A percentile compares a stretch with the other conserved stretches of the same genome.
These are phyloP conservation scores for Chlorophyllum brunneum DNA, from an alignment of 768 basidiomycete species.

Conservation along the genomic window DNA sequence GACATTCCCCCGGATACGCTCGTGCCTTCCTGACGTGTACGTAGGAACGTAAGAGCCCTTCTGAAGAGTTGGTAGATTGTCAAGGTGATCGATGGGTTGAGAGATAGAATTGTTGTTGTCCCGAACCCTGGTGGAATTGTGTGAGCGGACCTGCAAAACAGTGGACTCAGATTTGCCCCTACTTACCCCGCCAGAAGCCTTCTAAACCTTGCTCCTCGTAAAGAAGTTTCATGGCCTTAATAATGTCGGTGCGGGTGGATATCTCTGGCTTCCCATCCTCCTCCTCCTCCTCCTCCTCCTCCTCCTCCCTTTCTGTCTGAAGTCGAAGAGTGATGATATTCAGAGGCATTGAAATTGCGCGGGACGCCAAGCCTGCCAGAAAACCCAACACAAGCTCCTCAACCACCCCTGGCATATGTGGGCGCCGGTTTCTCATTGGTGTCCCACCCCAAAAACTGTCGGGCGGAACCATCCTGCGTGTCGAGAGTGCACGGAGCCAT, in stretches of 20 bases:
- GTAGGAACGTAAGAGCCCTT: constrained; percentile 28
- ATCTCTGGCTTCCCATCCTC: constrained; percentile 14
- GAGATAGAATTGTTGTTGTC: constrained; percentile 42
- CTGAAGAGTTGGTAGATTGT: constrained; percentile 50
- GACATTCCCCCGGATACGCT: background rate
- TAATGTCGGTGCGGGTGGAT: constrained; percentile 20
- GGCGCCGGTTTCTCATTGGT: background rate
- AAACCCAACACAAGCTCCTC: constrained; percentile 56
- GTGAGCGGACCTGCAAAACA: background rate
- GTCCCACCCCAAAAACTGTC: no score
- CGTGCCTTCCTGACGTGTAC: constrained; percentile 16
- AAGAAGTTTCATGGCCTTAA: constrained; percentile 35
- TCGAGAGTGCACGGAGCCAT: constrained; percentile 37
- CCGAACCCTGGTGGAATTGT: constrained; percentile 39
- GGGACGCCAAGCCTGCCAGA: constrained; percentile 51
- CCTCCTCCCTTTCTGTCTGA: constrained; percentile 38
- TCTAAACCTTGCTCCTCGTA: constrained; percentile 43
- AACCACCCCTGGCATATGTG: constrained; percentile 32
- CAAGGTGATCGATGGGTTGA: constrained; percentile 58
- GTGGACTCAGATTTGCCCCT: background rate
- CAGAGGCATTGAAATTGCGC: constrained; percentile 51
- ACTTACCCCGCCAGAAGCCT: constrained; percentile 55
- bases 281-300: no score
- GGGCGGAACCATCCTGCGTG: constrained; percentile 26
- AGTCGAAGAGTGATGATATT: constrained; percentile 52